These are phyloP conservation scores for Fusarium stilboides DNA, from an alignment of 2,329 filamentous ascomycete genomes.

Conservation along the genomic window DNA sequence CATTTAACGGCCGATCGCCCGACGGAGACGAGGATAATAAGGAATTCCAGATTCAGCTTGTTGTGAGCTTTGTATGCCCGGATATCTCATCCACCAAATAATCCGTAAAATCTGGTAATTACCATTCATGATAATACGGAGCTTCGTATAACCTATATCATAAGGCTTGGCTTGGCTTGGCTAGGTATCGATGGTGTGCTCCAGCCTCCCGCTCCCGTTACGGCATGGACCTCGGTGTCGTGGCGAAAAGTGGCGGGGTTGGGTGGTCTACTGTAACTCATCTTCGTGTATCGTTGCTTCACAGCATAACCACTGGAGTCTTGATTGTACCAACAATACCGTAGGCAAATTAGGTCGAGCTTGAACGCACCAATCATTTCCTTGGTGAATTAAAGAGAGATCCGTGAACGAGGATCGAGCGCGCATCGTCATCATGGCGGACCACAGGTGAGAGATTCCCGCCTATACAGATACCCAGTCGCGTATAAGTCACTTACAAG, in stretches of 20 bases:
- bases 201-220: constrained; percentile 29
- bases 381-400: constrained; percentile 6
- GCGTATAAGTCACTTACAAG: neutral
- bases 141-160: neutral
- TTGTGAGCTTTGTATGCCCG: neutral
- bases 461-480: neutral
- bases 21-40: constrained; percentile 7
- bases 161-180: constrained; percentile 30
- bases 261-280: constrained; percentile 19
- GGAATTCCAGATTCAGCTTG: neutral
- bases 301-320: constrained; percentile 1
- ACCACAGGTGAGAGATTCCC: constrained; percentile 31
- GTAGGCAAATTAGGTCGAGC: neutral
- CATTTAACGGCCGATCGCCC: constrained; percentile 34
- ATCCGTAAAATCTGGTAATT: neutral
- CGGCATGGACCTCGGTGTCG: constrained; percentile 34
- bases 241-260: constrained; percentile 37
- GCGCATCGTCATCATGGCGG: constrained; percentile 33
- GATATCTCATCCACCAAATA: neutral
- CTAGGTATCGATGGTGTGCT: constrained; percentile 40
- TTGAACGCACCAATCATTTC: constrained; percentile 3
- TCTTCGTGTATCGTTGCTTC: constrained; percentile 13
- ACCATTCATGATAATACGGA: neutral
- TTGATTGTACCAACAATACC: neutral
- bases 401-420: neutral